These are phyloP conservation scores for Anthoceros angustus DNA, from an alignment of 225 moss, liverwort and hornwort genomes.

Conservation along the genomic window DNA sequence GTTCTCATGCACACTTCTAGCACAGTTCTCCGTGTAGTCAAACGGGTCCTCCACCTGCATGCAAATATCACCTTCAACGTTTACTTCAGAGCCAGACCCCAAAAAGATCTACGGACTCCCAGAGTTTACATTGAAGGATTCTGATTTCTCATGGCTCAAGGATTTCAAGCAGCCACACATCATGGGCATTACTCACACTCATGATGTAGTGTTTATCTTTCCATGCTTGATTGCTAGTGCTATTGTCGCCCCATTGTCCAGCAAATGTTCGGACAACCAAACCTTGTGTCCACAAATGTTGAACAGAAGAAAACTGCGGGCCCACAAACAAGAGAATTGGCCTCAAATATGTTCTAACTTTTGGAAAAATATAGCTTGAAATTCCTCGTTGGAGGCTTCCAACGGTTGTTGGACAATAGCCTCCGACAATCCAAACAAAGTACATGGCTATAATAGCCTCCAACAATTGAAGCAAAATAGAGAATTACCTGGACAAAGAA, in stretches of 20 bases:
- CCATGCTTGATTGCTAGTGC: slow-evolving; percentile 27
- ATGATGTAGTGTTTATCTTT: slow-evolving; percentile 22
- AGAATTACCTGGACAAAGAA: slow-evolving; percentile 27
- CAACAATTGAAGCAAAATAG: too few species aligned
- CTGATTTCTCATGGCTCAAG: background rate
- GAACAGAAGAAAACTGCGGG: slow-evolving; percentile 25
- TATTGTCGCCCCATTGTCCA: slow-evolving; percentile 29
- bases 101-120: background rate
- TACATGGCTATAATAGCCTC: too few species aligned
- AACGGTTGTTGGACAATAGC: too few species aligned
- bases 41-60: slow-evolving; percentile 33
- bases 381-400: too few species aligned
- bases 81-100: too few species aligned
- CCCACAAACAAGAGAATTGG: slow-evolving; percentile 4
- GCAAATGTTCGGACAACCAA: slow-evolving; percentile 23
- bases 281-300: slow-evolving; percentile 23
- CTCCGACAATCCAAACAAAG: too few species aligned
- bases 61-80: background rate
- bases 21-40: slow-evolving; percentile 30
- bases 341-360: background rate
- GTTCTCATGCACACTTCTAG: slow-evolving; percentile 26
- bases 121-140: background rate
- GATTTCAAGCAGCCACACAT: background rate
- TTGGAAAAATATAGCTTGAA: background rate
- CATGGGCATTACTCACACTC: slow-evolving; percentile 16